Conservation (phyloP, 345 rosid species). For the Citrus cavaleriei region DNA sequence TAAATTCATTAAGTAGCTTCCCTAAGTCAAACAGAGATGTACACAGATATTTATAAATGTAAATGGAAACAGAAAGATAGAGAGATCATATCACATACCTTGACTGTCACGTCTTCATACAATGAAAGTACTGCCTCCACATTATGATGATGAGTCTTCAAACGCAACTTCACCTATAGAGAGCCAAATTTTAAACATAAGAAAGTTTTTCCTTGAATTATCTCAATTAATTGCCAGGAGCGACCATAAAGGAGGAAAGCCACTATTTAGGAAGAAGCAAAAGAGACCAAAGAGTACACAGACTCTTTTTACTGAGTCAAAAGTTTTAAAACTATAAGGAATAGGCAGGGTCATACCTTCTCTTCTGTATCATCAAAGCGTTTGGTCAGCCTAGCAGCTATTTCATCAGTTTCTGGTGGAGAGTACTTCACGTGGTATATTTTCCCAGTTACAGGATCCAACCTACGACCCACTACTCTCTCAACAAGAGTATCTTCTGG, state of each 20-base stretch:
- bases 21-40: not conserved
- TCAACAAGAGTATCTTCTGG: slow-evolving; percentile 85
- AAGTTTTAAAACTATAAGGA: not conserved
- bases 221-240: not conserved
- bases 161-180: slow-evolving; percentile 73
- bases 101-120: slow-evolving; percentile 66
- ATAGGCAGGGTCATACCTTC: slow-evolving; percentile 48
- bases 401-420: slow-evolving; percentile 85
- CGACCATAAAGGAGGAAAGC: not conserved
- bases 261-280: not conserved
- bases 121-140: slow-evolving; percentile 82
- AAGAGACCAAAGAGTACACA: slow-evolving; percentile 5
- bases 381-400: slow-evolving; percentile 81
- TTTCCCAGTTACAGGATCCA: slow-evolving; percentile 92
- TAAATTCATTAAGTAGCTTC: not conserved
- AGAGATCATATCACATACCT: slow-evolving; percentile 40
- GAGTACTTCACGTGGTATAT: slow-evolving; percentile 90
- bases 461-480: slow-evolving; percentile 87
- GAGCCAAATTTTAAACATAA: not conserved
- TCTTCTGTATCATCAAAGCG: slow-evolving; percentile 95
- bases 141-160: slow-evolving; percentile 71
- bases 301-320: not conserved
- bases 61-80: slow-evolving; percentile 17
- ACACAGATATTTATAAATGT: not conserved
- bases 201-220: not conserved